Conservation (phyloP, 441 rosid genomes). For the Cnidoscolus chayamansa region DNA sequence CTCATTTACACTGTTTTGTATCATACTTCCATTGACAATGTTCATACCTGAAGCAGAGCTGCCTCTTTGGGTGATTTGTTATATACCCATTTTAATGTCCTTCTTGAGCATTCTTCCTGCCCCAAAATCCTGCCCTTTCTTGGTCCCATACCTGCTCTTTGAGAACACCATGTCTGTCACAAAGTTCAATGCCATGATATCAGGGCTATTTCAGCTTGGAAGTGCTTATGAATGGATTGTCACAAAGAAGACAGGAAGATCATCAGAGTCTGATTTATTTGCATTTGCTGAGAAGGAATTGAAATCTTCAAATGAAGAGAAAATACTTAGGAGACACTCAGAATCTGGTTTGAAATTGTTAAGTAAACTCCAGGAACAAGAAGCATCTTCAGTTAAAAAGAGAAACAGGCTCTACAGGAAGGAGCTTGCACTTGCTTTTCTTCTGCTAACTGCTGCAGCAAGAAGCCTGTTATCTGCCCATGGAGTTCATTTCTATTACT, state of each 20-base stretch:
- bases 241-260: conserved; percentile 83
- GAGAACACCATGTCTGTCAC: conserved; percentile 97
- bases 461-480: conserved; percentile 81
- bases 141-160: conserved; percentile 82
- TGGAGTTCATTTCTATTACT: conserved; percentile 90
- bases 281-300: conserved; percentile 79
- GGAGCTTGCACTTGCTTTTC: conserved; percentile 81
- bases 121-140: conserved; percentile 82
- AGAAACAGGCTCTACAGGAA: conserved; percentile 63
- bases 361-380: conserved; percentile 57
- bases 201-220: conserved; percentile 91
- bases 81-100: conserved; percentile 77
- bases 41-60: conserved; percentile 87
- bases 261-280: conserved; percentile 76
- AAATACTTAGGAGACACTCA: conserved; percentile 59
- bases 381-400: conserved; percentile 37
- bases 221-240: conserved; percentile 95
- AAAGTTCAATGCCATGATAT: conserved; percentile 92
- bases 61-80: conserved; percentile 87
- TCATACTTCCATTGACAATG: conserved; percentile 90
- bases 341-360: conserved; percentile 69
- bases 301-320: conserved; percentile 45
- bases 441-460: conserved; percentile 77
- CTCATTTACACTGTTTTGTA: conserved; percentile 89
- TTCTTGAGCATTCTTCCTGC: conserved; percentile 75